Evolutionary conservation across 805 yeast genomes (phyloP).

Genomic region (Jamesozyma piceae): DNA sequence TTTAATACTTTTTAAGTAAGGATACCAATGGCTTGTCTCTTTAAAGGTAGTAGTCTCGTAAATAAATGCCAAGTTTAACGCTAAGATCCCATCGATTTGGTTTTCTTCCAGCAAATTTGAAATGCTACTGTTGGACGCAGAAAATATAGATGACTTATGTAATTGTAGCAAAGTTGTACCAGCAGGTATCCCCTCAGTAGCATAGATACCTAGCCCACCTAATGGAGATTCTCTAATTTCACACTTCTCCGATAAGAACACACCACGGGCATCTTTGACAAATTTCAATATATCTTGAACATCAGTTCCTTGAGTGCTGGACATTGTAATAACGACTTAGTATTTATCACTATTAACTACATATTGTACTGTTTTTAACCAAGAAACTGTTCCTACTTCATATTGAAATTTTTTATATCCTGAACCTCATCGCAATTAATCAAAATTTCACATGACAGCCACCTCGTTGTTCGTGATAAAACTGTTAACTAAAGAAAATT

Average conservation of each 20-base stretch:
- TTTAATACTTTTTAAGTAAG: conserved; percentile 49
- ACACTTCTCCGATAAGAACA: conserved; percentile 42
- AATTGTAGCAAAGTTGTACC: conserved; percentile 43
- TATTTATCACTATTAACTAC: too few species aligned
- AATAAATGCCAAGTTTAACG: conserved; percentile 56
- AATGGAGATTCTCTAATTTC: conserved; percentile 36
- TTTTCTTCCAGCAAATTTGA: conserved; percentile 59
- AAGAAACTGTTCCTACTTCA: too few species aligned
- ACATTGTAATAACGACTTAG: conserved; percentile 26
- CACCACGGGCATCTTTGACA: conserved; percentile 45
- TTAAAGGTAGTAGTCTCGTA: conserved; percentile 53
- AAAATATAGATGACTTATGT: conserved; percentile 51
- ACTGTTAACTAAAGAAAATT: neutral
- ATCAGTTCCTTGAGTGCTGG: conserved; percentile 22
- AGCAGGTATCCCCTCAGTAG: conserved; percentile 27
- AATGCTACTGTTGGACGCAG: conserved; percentile 50
- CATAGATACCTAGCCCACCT: conserved; percentile 7
- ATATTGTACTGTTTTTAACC: neutral
- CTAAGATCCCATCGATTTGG: conserved; percentile 53
- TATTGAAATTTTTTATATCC: neutral
- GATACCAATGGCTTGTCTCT: conserved; percentile 70
- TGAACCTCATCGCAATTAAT: neutral
- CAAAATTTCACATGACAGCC: neutral
- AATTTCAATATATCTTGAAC: conserved; percentile 36
- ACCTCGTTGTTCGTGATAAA: neutral